Conservation (phyloP, 2,329 filamentous ascomycete genomes). For the Aspergillus sp. region DNA sequence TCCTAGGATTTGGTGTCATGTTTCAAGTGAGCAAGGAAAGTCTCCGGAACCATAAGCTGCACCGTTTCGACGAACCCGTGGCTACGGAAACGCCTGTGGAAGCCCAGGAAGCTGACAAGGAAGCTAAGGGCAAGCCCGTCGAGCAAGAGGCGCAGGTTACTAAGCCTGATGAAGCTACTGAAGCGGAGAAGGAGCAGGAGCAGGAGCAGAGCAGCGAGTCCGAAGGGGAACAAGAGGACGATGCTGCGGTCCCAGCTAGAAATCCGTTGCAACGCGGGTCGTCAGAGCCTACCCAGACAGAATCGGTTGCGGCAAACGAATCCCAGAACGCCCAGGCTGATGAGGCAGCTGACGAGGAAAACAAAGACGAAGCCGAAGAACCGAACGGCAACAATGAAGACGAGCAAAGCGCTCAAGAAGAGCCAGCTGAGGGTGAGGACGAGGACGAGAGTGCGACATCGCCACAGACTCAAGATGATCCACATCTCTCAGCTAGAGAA, state of each 20-base stretch:
- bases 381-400: constrained; percentile 10
- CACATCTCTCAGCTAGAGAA: constrained; percentile 49
- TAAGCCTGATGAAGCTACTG: constrained; percentile 21
- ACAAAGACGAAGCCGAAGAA: constrained; percentile 34
- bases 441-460: constrained; percentile 19
- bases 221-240: constrained; percentile 26
- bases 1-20: constrained; percentile 84
- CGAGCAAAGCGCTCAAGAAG: neutral
- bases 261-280: constrained; percentile 23
- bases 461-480: constrained; percentile 23
- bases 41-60: constrained; percentile 75
- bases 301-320: constrained; percentile 30
- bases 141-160: constrained; percentile 33
- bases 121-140: constrained; percentile 33
- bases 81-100: constrained; percentile 25
- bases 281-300: constrained; percentile 19
- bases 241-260: constrained; percentile 12
- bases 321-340: constrained; percentile 42
- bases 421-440: constrained; percentile 3
- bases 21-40: constrained; percentile 90
- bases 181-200: constrained; percentile 29
- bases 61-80: constrained; percentile 56
- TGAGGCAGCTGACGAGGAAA: constrained; percentile 34
- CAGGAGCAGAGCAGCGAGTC: constrained; percentile 27
- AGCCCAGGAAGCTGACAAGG: constrained; percentile 22